Evolutionary conservation across 2,329 filamentous ascomycete genomes (phyloP).

Genomic region (Basipetospora chlamydospora): DNA sequence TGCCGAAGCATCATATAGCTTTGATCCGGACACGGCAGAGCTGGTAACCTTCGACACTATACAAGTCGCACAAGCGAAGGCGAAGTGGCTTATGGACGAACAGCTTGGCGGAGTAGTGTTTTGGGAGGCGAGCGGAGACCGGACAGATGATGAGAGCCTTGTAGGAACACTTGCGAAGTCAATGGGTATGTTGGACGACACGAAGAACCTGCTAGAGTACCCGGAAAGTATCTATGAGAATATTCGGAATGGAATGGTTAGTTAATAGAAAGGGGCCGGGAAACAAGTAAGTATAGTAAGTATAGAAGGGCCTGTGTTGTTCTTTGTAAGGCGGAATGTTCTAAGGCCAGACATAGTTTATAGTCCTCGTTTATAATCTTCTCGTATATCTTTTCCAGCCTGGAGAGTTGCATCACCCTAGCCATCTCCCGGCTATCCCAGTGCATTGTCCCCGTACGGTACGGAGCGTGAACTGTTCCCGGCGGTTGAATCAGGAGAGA

Average conservation of each 20-base stretch:
- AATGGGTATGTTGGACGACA: slow-evolving; percentile 33
- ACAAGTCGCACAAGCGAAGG: slow-evolving; percentile 44
- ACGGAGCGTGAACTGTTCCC: too few species aligned
- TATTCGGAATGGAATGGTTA: slow-evolving; percentile 26
- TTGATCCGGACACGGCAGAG: slow-evolving; percentile 40
- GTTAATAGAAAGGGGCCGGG: too few species aligned
- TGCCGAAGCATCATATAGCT: slow-evolving; percentile 54
- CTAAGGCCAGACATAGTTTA: too few species aligned
- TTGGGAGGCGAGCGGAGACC: slow-evolving; percentile 69
- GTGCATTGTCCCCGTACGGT: too few species aligned
- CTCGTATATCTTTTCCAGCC: too few species aligned
- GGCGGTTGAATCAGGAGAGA: too few species aligned
- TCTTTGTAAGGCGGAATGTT: too few species aligned
- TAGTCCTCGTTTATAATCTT: too few species aligned
- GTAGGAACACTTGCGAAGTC: slow-evolving; percentile 35
- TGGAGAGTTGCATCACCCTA: too few species aligned
- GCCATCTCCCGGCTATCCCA: too few species aligned
- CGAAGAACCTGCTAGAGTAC: slow-evolving; percentile 37
- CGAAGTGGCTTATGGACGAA: slow-evolving; percentile 42
- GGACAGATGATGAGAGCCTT: slow-evolving; percentile 36
- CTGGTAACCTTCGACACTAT: slow-evolving; percentile 60
- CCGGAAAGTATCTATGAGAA: slow-evolving; percentile 45
- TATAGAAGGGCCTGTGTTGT: too few species aligned
- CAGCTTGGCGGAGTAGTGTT: slow-evolving; percentile 65
- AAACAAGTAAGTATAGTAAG: too few species aligned